phyloP scores from a whole-genome alignment of 805 yeast genomes.

The Sugiyamaella chiloensis region DNA sequence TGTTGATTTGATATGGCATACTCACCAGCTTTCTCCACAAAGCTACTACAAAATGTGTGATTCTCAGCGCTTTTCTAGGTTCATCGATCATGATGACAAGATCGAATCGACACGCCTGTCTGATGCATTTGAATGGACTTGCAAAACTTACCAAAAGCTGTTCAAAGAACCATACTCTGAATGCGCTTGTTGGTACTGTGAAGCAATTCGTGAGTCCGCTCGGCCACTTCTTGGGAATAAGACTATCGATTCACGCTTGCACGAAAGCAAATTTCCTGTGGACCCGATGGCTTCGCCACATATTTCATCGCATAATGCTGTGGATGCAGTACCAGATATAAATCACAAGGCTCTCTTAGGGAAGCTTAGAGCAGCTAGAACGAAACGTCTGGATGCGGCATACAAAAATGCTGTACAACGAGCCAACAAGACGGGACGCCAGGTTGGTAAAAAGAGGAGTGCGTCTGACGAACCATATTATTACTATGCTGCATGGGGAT shows the following conservation, averaged over 20 bases:
- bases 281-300: constrained; percentile 10
- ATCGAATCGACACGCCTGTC: constrained; percentile 12
- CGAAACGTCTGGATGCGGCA: constrained; percentile 4
- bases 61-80: background rate
- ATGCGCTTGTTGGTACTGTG: constrained; percentile 20
- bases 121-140: constrained; percentile 11
- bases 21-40: constrained; percentile 21
- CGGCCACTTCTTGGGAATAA: constrained; percentile 3
- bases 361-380: background rate
- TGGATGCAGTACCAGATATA: background rate
- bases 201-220: constrained; percentile 14
- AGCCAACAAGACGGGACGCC: constrained; percentile 9
- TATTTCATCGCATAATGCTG: constrained; percentile 17
- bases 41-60: constrained; percentile 8
- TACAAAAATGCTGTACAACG: constrained; percentile 3
- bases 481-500: constrained; percentile 7
- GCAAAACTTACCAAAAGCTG: constrained; percentile 10
- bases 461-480: background rate
- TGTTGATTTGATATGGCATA: constrained; percentile 26
- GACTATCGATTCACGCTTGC: background rate
- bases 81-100: constrained; percentile 21
- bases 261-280: background rate
- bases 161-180: constrained; percentile 17
- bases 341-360: background rate
- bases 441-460: background rate